Evolutionary conservation across 1,284 basidiomycete genomes (phyloP).

Genomic region (Calocybe gambosa): DNA sequence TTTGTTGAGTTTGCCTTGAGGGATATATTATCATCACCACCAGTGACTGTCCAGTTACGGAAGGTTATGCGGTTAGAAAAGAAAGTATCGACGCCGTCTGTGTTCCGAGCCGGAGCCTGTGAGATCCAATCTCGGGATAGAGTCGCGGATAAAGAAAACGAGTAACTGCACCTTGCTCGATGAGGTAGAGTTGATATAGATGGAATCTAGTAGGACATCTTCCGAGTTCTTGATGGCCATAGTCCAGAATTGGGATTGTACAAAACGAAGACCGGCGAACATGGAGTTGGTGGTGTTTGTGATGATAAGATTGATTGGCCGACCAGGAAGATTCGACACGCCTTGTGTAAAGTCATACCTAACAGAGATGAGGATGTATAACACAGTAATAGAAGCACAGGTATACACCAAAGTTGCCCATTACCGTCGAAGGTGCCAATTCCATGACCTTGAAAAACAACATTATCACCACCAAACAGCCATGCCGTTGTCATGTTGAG

Average conservation of each 20-base stretch:
- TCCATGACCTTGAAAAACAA: slow-evolving; percentile 24
- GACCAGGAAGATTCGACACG: slow-evolving; percentile 26
- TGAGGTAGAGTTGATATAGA: slow-evolving; percentile 29
- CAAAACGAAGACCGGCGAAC: slow-evolving; percentile 26
- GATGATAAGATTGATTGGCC: slow-evolving; percentile 26
- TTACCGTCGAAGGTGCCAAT: slow-evolving; percentile 29
- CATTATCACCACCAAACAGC: slow-evolving; percentile 24
- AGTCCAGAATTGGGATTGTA: slow-evolving; percentile 32
- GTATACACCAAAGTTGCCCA: slow-evolving; percentile 26
- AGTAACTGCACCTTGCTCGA: slow-evolving; percentile 18
- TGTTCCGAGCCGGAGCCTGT: slow-evolving; percentile 25
- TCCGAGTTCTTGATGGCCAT: slow-evolving; percentile 27
- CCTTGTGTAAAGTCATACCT: slow-evolving; percentile 28
- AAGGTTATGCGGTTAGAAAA: slow-evolving; percentile 28
- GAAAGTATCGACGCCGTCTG: slow-evolving; percentile 29
- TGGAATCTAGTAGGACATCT: slow-evolving; percentile 25
- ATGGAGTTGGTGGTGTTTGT: slow-evolving; percentile 24
- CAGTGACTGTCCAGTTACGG: slow-evolving; percentile 25
- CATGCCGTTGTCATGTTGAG: slow-evolving; percentile 27
- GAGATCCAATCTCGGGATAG: background rate
- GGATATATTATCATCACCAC: slow-evolving; percentile 26
- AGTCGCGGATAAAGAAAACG: background rate
- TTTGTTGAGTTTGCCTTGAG: slow-evolving; percentile 31
- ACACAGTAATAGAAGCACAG: background rate
- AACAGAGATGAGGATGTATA: background rate